Conservation (phyloP, 1,284 basidiomycete genomes). For the Cryptococcus hybrid region DNA sequence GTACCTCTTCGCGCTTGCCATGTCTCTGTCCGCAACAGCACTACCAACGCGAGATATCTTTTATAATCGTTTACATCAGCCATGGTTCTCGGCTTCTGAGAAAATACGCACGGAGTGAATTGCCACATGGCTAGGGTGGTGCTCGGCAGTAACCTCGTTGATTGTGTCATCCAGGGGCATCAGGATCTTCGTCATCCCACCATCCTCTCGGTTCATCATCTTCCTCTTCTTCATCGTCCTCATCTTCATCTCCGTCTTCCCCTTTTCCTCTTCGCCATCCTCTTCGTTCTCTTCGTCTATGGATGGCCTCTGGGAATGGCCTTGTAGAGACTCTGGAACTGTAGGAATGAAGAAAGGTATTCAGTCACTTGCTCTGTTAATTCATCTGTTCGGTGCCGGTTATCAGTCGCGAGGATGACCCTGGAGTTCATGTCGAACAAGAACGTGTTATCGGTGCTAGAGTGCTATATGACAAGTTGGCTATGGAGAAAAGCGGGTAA, state of each 20-base stretch:
- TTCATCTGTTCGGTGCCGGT: slow-evolving; percentile 57
- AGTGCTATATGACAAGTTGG: slow-evolving; percentile 58
- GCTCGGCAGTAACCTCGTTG: slow-evolving; percentile 50
- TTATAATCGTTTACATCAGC: background rate
- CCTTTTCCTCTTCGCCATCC: slow-evolving; percentile 1
- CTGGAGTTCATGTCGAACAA: slow-evolving; percentile 84
- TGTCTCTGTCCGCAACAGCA: slow-evolving; percentile 73
- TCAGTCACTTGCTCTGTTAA: slow-evolving; percentile 89
- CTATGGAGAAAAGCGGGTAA: background rate
- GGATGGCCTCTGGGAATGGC: slow-evolving; percentile 43
- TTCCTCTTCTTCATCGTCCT: slow-evolving; percentile 18
- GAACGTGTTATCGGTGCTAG: slow-evolving; percentile 87
- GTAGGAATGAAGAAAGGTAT: slow-evolving; percentile 82
- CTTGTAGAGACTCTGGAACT: slow-evolving; percentile 83
- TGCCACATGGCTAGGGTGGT: slow-evolving; percentile 84
- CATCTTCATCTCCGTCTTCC: slow-evolving; percentile 1
- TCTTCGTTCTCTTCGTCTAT: slow-evolving; percentile 1
- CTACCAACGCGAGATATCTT: slow-evolving; percentile 69
- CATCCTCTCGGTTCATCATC: slow-evolving; percentile 26
- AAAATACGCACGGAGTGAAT: slow-evolving; percentile 63
- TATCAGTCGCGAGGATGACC: slow-evolving; percentile 86
- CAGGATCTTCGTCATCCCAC: slow-evolving; percentile 44
- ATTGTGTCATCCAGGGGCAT: slow-evolving; percentile 41
- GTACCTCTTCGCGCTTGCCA: slow-evolving; percentile 75
- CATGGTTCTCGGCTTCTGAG: background rate